Percentiles rank a stretch among this genome's conserved stretches.
Conservation (phyloP, 1,284 basidiomycete genomes). For the Ganoderma lucidum region DNA sequence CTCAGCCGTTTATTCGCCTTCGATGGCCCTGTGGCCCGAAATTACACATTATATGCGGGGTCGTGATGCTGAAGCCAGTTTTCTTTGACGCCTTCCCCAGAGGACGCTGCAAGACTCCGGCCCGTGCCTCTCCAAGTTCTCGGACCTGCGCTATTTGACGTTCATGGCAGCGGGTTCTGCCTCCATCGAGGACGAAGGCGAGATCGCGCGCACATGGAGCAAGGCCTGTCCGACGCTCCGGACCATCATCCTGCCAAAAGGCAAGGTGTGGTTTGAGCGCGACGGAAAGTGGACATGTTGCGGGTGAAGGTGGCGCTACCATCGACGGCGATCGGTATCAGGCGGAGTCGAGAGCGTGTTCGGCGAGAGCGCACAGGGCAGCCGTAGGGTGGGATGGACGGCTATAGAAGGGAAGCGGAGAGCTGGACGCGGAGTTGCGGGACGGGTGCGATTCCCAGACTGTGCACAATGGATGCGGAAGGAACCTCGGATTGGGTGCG, state of each 20-base stretch:
- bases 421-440: neutral
- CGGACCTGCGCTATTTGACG: constrained; percentile 48
- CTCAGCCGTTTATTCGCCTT: neutral
- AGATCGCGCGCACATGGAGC: constrained; percentile 47
- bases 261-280: constrained; percentile 49
- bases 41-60: neutral
- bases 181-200: constrained; percentile 42
- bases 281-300: constrained; percentile 40
- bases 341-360: neutral
- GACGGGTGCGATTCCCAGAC: neutral
- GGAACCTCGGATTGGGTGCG: neutral
- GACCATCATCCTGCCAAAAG: constrained; percentile 54
- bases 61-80: constrained; percentile 11
- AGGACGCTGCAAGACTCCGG: constrained; percentile 40
- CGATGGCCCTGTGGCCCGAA: neutral
- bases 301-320: constrained; percentile 15
- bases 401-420: constrained; percentile 2
- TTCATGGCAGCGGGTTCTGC: constrained; percentile 46
- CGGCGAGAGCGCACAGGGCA: constrained; percentile 1
- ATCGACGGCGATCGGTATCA: neutral
- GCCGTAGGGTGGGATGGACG: neutral
- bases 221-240: constrained; percentile 50
- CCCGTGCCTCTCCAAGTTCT: constrained; percentile 42
- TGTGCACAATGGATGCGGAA: neutral
- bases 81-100: constrained; percentile 32